Evolutionary conservation across 352 stramenopile genomes (phyloP), one percentile per base, ranked within the genome.

Genomic region (Globisporangium polare): DNA sequence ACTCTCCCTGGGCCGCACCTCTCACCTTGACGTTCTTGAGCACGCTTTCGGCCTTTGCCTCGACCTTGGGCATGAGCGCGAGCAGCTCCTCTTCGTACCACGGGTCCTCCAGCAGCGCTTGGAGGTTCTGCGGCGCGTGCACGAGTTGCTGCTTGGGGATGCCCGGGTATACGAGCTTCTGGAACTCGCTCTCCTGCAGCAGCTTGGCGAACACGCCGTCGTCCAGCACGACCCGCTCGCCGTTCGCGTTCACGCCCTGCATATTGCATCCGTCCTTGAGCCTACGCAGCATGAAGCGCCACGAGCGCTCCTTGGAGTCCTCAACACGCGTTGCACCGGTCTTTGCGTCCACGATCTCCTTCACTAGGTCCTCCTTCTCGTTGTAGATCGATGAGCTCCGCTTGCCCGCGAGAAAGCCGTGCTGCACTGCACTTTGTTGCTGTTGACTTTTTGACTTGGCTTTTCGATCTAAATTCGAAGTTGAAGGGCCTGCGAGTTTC

Each of bases 131-230:
- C 0, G 88, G 88, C 5, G 84, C 76, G 50, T 89, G 73, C 3
- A 62, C 42, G 26, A 90, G 80, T 60, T 94, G 77, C 15, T 89
- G 72, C n/a, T 69, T 64, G 7, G 85, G 73, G 45, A 94, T 86
- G 8, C 86, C 86, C 0, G 86, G 85, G 55, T 94, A 95, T 17
- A 96, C 75, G 12, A 95, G 72, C 22, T 68, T 58, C 61, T 93
- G 82, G 58, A 96, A 96, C 31, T 86, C 82, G 22, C 68, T 26
- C 53, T 89, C 68, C 13, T 83, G 52, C 46, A 91, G 55, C n/a
- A 96, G 64, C 43, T 86, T 84, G 10, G 74, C 78, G 61, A 96
- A 95, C 2, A 95, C 74, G 2, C 86, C 87, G 55, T 96, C 79
- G 17, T 89, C 78, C 39, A 95, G 59, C 37, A 90, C 82, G 5